Evolutionary conservation across 441 rosid species (phyloP).

Genomic region (Syzygium syzygioides): DNA sequence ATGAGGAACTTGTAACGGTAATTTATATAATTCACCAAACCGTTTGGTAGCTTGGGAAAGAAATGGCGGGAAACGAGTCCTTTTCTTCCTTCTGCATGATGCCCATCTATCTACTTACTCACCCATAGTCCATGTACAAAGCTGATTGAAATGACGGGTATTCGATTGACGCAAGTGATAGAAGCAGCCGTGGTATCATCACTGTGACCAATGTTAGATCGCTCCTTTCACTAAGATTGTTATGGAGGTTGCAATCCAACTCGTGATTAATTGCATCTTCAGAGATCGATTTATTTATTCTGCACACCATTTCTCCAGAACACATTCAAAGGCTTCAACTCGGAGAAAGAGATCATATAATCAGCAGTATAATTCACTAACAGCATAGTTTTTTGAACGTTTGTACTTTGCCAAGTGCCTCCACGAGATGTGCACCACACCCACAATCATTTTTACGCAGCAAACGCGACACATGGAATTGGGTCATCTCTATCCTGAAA

Average conservation of each 20-base stretch:
- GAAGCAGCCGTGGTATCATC: not conserved
- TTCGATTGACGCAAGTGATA: not conserved
- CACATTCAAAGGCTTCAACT: not conserved
- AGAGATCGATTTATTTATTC: not conserved
- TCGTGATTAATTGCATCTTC: not conserved
- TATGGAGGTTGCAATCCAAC: not conserved
- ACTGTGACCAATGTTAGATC: not conserved
- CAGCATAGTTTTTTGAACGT: not conserved
- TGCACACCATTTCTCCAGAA: not conserved
- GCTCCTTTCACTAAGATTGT: not conserved
- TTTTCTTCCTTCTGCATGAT: not conserved
- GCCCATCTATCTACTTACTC: not conserved
- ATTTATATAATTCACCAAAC: too few species aligned
- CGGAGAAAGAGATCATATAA: not conserved
- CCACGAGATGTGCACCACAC: not conserved
- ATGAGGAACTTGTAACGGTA: too few species aligned
- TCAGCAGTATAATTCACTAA: not conserved
- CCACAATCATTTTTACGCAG: not conserved
- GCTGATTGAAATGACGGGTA: not conserved
- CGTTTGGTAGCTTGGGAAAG: too few species aligned
- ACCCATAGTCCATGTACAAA: not conserved
- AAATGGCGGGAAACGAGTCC: not conserved
- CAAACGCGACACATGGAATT: not conserved
- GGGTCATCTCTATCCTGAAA: not conserved
- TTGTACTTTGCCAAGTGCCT: not conserved